Base-by-base conservation (phyloP, 371 early-diverging fungal species). In the Mortierella sp. region DNA sequence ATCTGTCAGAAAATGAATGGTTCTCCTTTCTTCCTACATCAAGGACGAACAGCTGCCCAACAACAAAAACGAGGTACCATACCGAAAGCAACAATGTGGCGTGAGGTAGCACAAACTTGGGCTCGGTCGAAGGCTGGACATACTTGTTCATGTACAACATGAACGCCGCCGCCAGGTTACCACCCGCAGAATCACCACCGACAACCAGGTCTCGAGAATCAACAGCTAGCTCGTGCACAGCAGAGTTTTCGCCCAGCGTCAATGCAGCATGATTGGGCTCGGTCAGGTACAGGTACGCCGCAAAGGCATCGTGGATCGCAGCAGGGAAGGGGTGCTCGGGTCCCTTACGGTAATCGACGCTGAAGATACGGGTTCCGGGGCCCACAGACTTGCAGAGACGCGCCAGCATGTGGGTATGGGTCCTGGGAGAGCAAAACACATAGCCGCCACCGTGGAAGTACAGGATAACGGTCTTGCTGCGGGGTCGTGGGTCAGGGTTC, bases 271-370 rank as follows among this genome's bases (percentile, higher is more conserved):
- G 82, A 3, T 87, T 87, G 1, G 92, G 92, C 31, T 90, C 87
- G 41, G 93, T 85, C 44, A 98, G 84, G 67, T 91, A 90, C 48
- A 90, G 66, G 75, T 95, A 97, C 0, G 95, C 92, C 29, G 93
- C 88, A 37, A 77, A 77, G 9, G 81, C 93, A 86, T 97, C 97
- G 64, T 94, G 92, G 10, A 97, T 86, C 13, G 94, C 94, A 34
- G 91, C 88, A 2, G 98, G 98, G 74, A 96, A 97, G 14, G 95
- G 92, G 68, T 90, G 79, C 45, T 95, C 93, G 0, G 98, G 98
- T 0, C 96, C 94, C 39, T 95, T 82, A 24, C 96, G 89, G 85
- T 97, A 96, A 76, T 94, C 90, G 64, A 94, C 87, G 0, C 91
- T 79, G 66, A 90, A 85, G 19, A 85, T 76, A 24, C 87, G 69